Evolutionary conservation across 2,329 filamentous ascomycete species (phyloP).

Genomic region (Neoascochyta sp.): DNA sequence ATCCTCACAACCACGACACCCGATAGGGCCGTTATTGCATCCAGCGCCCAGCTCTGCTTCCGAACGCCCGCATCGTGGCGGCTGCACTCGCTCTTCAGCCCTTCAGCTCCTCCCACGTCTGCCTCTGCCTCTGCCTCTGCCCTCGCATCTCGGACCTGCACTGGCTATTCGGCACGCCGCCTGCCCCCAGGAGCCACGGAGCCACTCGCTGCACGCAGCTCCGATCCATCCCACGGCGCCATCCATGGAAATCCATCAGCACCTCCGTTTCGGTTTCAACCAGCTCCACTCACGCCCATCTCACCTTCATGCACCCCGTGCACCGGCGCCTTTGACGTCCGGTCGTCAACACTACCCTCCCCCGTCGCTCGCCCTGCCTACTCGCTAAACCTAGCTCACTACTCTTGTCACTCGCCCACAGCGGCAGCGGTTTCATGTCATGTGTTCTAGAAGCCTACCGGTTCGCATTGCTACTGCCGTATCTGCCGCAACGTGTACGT

Average conservation of each 20-base stretch:
- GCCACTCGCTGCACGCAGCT: slow-evolving; percentile 10
- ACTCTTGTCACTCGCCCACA: slow-evolving; percentile 26
- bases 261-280: slow-evolving; percentile 19
- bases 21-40: slow-evolving; percentile 8
- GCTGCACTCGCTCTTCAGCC: slow-evolving; percentile 3
- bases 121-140: slow-evolving; percentile 1
- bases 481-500: slow-evolving; percentile 20
- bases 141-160: background rate
- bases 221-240: slow-evolving; percentile 5
- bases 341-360: too few relatives aligned
- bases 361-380: too few relatives aligned
- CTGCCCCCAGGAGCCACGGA: slow-evolving; percentile 1
- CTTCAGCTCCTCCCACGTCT: slow-evolving; percentile 1
- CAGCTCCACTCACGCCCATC: too few relatives aligned
- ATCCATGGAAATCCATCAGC: slow-evolving; percentile 12
- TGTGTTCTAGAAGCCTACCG: slow-evolving; percentile 27
- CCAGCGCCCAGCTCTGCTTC: slow-evolving; percentile 7
- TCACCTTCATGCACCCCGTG: slow-evolving; percentile 26
- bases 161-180: background rate
- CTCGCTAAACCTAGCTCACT: too few relatives aligned
- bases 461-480: slow-evolving; percentile 10
- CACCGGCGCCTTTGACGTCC: slow-evolving; percentile 17
- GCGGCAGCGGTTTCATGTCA: slow-evolving; percentile 26
- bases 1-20: too few relatives aligned
- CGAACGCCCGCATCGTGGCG: too few relatives aligned